These are phyloP conservation scores for Heliocybe sulcata DNA, from an alignment of 1,284 basidiomycete genomes.

Conservation along the genomic window DNA sequence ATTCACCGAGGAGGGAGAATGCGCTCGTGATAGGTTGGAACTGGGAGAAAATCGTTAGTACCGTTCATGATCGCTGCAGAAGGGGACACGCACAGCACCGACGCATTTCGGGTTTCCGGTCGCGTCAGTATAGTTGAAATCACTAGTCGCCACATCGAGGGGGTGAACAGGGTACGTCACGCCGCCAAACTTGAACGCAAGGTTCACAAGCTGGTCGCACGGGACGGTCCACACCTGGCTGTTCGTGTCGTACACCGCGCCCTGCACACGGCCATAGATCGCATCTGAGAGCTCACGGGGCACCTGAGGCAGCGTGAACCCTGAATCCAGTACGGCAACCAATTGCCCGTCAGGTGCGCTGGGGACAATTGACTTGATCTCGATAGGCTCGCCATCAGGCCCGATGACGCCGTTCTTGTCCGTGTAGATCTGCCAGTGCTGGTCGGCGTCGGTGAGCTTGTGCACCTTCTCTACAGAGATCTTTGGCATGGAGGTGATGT, in stretches of 20 bases:
- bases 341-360: conserved; percentile 47
- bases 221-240: conserved; percentile 66
- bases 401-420: conserved; percentile 61
- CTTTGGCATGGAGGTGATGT: conserved; percentile 54
- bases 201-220: conserved; percentile 62
- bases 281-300: conserved; percentile 69
- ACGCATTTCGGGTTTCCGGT: conserved; percentile 59
- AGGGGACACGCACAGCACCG: conserved; percentile 49
- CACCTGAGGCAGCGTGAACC: conserved; percentile 64
- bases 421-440: conserved; percentile 72
- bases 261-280: conserved; percentile 73
- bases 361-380: conserved; percentile 58
- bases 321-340: conserved; percentile 71
- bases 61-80: not conserved
- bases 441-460: conserved; percentile 45
- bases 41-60: conserved; percentile 23
- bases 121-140: conserved; percentile 45
- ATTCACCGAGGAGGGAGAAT: conserved; percentile 68
- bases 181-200: conserved; percentile 68
- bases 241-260: conserved; percentile 55
- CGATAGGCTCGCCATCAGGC: conserved; percentile 60
- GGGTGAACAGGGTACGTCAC: conserved; percentile 27
- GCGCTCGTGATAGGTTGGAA: conserved; percentile 79
- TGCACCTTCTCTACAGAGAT: conserved; percentile 61
- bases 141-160: conserved; percentile 45